These are phyloP conservation scores for Coemansia sp. DNA, from an alignment of 192 early-diverging fungal species.

Conservation along the genomic window DNA sequence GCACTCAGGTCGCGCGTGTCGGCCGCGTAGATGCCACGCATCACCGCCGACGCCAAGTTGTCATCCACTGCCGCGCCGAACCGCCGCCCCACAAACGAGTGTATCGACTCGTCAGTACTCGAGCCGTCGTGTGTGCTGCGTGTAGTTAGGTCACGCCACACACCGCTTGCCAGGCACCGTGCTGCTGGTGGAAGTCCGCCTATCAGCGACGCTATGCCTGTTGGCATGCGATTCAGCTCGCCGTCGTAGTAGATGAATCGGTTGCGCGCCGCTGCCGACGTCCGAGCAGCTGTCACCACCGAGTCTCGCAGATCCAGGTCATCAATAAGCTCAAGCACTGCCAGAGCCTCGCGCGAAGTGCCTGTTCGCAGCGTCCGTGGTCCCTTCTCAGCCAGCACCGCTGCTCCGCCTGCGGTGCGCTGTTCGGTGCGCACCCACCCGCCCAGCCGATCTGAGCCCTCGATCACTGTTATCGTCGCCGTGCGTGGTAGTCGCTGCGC, in stretches of 20 bases:
- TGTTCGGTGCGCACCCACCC: slow-evolving; percentile 84
- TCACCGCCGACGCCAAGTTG: slow-evolving; percentile 81
- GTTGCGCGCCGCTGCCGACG: slow-evolving; percentile 74
- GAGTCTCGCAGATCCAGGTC: slow-evolving; percentile 60
- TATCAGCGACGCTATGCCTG: slow-evolving; percentile 47
- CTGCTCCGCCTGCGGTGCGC: slow-evolving; percentile 31
- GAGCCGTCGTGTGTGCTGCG: slow-evolving; percentile 7
- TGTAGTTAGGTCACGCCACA: slow-evolving; percentile 32
- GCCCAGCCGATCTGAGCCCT: slow-evolving; percentile 67
- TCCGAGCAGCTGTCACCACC: slow-evolving; percentile 61
- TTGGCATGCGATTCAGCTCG: slow-evolving; percentile 68
- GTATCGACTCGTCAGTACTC: slow-evolving; percentile 77
- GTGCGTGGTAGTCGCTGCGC: slow-evolving; percentile 49
- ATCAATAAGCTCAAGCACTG: slow-evolving; percentile 77
- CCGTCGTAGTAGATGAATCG: slow-evolving; percentile 78
- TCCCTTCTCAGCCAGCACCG: slow-evolving; percentile 72
- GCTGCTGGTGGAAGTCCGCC: slow-evolving; percentile 60
- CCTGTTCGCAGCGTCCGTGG: slow-evolving; percentile 80
- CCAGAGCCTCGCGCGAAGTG: slow-evolving; percentile 62
- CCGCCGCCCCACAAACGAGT: slow-evolving; percentile 74
- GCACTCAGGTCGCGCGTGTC: slow-evolving; percentile 77
- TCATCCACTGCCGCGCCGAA: slow-evolving; percentile 75
- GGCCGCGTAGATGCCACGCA: slow-evolving; percentile 94
- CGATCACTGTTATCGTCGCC: slow-evolving; percentile 70
- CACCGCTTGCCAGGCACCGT: slow-evolving; percentile 58